Base-by-base conservation (phyloP, 768 basidiomycete species). In the Fomitopsis pulvina region DNA sequence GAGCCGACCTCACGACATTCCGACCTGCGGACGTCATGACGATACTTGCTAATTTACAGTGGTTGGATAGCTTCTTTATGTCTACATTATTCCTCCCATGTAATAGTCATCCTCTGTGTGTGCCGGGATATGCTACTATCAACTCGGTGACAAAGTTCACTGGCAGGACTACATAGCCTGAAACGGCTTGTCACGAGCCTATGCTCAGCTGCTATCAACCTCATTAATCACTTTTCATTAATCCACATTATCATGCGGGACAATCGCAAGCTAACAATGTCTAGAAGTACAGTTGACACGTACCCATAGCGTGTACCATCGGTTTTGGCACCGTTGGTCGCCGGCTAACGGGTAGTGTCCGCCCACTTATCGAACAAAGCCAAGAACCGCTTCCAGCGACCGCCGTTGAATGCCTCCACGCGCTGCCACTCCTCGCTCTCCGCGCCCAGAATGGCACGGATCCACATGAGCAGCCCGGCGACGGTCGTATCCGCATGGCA, bases 351-450 rank as follows among this genome's bases (percentile, higher is more conserved):
- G 34, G 14, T 14, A 18, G 6, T 14, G 18, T 37, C 34, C 34
- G 6, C 34, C 34, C 34, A 73, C 41, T 62, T 58, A 28, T 65
- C 55, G 32, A 74, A 54, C 16, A 52, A 51, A 14, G 57, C 57
- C 38, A 69, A 24, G 38, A 70, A 59, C 22, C 57, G 60, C 11
- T 54, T 66, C 74, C 75, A 75, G 30, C 64, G 54, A 12, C 73
- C 73, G 7, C 54, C 58, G 40, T 76, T 59, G 69, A 69, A 74
- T 9, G 51, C 54, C 38, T 58, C 50, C 1, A 71, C 52, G 8
- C 62, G 61, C 40, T 58, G 54, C 72, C 71, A 74, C 44, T 55
- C 52, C 27, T 60, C 52, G 25, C 60, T 62, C 2, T 60, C 60
- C 38, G 54, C 61, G 1, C 55, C 66, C 12, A 63, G 42, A 3